These are phyloP conservation scores for Lachnellula arida DNA, from an alignment of 2,329 filamentous ascomycete genomes.

Conservation along the genomic window DNA sequence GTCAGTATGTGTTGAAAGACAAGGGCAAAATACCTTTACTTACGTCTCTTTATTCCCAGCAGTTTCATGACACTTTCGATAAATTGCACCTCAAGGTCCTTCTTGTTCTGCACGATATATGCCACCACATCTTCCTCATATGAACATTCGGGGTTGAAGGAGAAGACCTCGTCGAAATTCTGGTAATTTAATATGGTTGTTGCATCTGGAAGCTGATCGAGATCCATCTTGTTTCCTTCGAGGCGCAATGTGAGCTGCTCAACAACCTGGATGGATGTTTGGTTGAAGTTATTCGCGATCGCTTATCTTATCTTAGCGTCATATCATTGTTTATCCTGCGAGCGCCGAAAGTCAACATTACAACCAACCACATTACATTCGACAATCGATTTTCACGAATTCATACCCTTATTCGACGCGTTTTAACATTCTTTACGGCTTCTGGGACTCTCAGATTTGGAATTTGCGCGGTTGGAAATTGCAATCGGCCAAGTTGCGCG, in stretches of 20 bases:
- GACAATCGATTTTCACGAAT: conserved; percentile 6
- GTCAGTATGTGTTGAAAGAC: conserved; percentile 4
- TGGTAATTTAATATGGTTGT: conserved; percentile 56
- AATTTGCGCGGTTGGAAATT: not conserved
- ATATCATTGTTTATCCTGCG: conserved; percentile 2
- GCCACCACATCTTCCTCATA: conserved; percentile 59
- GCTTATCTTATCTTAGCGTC: conserved; percentile 22
- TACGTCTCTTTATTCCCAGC: conserved; percentile 66
- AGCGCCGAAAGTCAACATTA: not conserved
- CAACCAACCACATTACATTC: conserved; percentile 5
- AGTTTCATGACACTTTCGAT: conserved; percentile 72
- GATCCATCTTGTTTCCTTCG: not conserved
- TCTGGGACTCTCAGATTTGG: not conserved
- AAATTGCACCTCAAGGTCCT: conserved; percentile 68
- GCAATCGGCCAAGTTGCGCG: not conserved
- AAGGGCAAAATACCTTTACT: conserved; percentile 14
- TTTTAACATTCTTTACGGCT: not conserved
- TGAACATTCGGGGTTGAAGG: conserved; percentile 51
- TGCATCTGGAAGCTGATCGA: not conserved
- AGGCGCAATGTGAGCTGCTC: not conserved
- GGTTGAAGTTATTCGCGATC: conserved; percentile 7
- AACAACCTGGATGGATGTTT: not conserved
- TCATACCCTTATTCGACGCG: conserved; percentile 13
- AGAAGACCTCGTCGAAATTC: conserved; percentile 65
- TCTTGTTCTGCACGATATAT: conserved; percentile 62